phyloP scores from a whole-genome alignment of 192 early-diverging fungal species.

The Backusella circina region DNA sequence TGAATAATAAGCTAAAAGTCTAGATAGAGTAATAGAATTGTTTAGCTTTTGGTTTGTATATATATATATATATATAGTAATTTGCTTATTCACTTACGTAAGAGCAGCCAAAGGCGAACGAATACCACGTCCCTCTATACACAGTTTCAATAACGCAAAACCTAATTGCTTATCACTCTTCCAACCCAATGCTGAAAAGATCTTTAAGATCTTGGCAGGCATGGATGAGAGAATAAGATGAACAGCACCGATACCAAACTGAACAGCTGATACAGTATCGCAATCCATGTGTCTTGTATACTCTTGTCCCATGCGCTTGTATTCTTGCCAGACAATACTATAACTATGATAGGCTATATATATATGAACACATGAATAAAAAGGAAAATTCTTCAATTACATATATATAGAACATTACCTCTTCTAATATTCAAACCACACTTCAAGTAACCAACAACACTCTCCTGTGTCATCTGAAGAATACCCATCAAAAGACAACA shows the following conservation, averaged over 20 bases:
- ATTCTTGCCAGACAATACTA: constrained; percentile 50
- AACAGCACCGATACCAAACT: constrained; percentile 45
- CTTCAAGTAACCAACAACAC: constrained; percentile 48
- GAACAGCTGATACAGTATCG: constrained; percentile 49
- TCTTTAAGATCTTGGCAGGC: constrained; percentile 30
- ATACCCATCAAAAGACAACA: constrained; percentile 44
- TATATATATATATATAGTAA: not conserved
- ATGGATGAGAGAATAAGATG: constrained; percentile 31
- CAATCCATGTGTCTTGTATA: constrained; percentile 44
- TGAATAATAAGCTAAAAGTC: constrained; percentile 45
- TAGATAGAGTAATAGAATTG: not conserved
- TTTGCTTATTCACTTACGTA: constrained; percentile 34
- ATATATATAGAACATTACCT: constrained; percentile 32
- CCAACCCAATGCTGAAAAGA: constrained; percentile 51
- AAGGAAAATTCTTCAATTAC: not conserved
- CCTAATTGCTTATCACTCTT: constrained; percentile 50
- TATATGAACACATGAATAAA: not conserved
- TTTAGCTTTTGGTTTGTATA: not conserved
- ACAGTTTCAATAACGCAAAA: constrained; percentile 45
- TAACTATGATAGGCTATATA: constrained; percentile 49
- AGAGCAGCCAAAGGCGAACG: constrained; percentile 51
- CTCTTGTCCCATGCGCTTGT: constrained; percentile 49
- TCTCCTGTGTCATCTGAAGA: constrained; percentile 46
- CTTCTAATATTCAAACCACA: constrained; percentile 47
- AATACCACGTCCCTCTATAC: constrained; percentile 44